These are phyloP conservation scores for Symmetrospora coprosmae DNA, from an alignment of 768 basidiomycete genomes.

Conservation along the genomic window DNA sequence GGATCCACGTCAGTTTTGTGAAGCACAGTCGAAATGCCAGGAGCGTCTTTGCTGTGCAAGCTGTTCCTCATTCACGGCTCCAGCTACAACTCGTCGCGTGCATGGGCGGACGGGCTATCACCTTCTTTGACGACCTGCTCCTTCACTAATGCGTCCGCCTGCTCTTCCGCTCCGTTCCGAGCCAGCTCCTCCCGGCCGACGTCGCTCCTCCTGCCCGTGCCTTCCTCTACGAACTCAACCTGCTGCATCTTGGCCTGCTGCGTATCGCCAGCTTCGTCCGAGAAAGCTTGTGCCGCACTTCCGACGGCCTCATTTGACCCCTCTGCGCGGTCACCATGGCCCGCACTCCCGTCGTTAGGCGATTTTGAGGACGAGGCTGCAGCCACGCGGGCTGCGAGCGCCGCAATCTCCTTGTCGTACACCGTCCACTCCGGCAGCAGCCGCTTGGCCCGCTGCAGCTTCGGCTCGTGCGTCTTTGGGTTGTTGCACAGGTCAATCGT, in stretches of 20 bases:
- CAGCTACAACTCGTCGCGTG: too few species aligned
- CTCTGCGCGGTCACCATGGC: constrained; percentile 43
- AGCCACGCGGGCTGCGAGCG: constrained; percentile 59
- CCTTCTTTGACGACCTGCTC: too few species aligned
- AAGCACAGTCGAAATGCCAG: too few species aligned
- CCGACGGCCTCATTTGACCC: constrained; percentile 60
- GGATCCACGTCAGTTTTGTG: too few species aligned
- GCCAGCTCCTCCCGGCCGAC: too few species aligned
- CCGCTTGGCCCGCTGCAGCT: constrained; percentile 66
- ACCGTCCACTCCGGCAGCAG: constrained; percentile 96
- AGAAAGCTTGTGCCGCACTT: constrained; percentile 33
- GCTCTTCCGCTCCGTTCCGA: too few species aligned
- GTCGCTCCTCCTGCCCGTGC: background rate
- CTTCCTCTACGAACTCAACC: constrained; percentile 24
- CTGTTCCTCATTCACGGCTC: too few species aligned
- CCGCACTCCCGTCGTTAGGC: background rate
- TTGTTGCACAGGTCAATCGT: constrained; percentile 34
- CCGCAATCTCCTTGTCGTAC: constrained; percentile 80
- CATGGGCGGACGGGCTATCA: too few species aligned
- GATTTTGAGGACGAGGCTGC: constrained; percentile 34
- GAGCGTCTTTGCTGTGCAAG: too few species aligned
- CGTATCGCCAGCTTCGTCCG: constrained; percentile 26
- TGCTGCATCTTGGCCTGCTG: constrained; percentile 31
- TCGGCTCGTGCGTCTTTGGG: constrained; percentile 68
- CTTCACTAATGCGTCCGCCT: too few species aligned